phyloP scores from a whole-genome alignment of 1,284 basidiomycete genomes.

The Sporisorium iseilematis-ciliati region DNA sequence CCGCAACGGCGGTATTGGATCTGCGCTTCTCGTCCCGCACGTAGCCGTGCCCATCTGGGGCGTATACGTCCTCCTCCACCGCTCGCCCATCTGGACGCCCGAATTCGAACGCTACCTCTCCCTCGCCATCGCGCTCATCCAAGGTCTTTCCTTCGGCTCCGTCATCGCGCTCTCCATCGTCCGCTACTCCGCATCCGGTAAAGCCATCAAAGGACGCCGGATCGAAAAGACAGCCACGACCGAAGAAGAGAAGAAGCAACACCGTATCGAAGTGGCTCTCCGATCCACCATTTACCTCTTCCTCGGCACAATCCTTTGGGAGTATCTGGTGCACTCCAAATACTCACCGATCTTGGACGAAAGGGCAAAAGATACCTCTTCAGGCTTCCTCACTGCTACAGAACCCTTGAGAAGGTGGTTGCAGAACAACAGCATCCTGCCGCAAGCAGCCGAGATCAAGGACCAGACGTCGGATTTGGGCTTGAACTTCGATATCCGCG shows the following conservation, averaged over 20 bases:
- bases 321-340: slow-evolving; percentile 48
- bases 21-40: slow-evolving; percentile 26
- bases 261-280: slow-evolving; percentile 39
- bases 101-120: slow-evolving; percentile 28
- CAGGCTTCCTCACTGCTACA: slow-evolving; percentile 37
- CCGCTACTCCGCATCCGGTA: slow-evolving; percentile 38
- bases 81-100: slow-evolving; percentile 25
- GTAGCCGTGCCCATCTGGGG: slow-evolving; percentile 41
- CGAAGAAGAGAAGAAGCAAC: slow-evolving; percentile 26
- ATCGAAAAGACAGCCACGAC: slow-evolving; percentile 43
- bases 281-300: slow-evolving; percentile 34
- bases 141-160: slow-evolving; percentile 35
- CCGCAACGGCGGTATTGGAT: slow-evolving; percentile 21
- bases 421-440: slow-evolving; percentile 46
- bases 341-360: slow-evolving; percentile 37
- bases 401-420: slow-evolving; percentile 31
- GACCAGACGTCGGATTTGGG: slow-evolving; percentile 27
- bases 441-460: slow-evolving; percentile 13
- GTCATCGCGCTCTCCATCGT: slow-evolving; percentile 31
- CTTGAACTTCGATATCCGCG: slow-evolving; percentile 21
- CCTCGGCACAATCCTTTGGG: slow-evolving; percentile 34
- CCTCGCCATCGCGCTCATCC: slow-evolving; percentile 26
- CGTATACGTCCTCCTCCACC: slow-evolving; percentile 29
- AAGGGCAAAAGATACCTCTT: slow-evolving; percentile 24
- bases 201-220: slow-evolving; percentile 48